Conservation (phyloP, 768 basidiomycete genomes). For the Hebeloma cylindrosporum region DNA sequence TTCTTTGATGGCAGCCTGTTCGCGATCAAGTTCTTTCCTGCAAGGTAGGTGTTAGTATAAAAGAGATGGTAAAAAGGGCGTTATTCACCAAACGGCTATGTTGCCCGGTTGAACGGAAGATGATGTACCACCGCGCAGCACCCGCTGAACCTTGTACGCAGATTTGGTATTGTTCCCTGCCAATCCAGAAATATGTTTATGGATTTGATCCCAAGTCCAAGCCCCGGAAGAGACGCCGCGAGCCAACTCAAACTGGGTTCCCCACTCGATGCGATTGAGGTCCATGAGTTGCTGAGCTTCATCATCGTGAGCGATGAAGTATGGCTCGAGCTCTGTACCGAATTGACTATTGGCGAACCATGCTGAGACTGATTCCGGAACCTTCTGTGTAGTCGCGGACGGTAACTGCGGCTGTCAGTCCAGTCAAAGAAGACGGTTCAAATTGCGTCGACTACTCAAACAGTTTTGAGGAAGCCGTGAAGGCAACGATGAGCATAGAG, state of each 20-base stretch:
- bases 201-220: conserved; percentile 45
- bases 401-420: too few relatives aligned
- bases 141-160: conserved; percentile 31
- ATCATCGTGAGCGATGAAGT: conserved; percentile 36
- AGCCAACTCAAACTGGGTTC: conserved; percentile 47
- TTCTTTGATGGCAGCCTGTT: conserved; percentile 62
- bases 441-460: too few relatives aligned
- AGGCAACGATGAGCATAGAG: too few relatives aligned
- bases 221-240: conserved; percentile 36
- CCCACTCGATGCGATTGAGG: conserved; percentile 39
- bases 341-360: conserved; percentile 23
- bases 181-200: conserved; percentile 27
- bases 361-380: too few relatives aligned
- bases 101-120: conserved; percentile 14
- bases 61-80: not conserved
- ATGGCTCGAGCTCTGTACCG: conserved; percentile 25
- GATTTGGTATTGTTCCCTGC: conserved; percentile 30
- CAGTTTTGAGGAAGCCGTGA: too few relatives aligned
- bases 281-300: conserved; percentile 38
- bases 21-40: conserved; percentile 62
- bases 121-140: conserved; percentile 29
- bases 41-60: conserved; percentile 1
- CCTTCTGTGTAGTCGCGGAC: too few relatives aligned
- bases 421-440: too few relatives aligned
- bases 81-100: conserved; percentile 36